Evolutionary conservation across 495 filamentous ascomycete genomes (phyloP).

Genomic region (Bryoglossum gracile): DNA sequence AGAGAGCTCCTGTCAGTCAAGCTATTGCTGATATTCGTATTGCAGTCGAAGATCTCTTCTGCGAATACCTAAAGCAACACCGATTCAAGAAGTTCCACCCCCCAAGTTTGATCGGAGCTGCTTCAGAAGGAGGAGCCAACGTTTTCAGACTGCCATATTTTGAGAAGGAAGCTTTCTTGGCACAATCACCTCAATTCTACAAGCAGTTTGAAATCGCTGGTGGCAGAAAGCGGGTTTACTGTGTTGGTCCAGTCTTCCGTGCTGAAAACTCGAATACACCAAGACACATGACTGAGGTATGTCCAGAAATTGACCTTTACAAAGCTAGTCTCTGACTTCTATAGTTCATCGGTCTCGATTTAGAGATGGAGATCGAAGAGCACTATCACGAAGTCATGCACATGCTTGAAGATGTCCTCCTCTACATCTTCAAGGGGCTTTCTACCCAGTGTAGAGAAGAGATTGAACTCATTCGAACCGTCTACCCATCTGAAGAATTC

Average conservation of each 20-base stretch:
- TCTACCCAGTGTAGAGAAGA: slow-evolving; percentile 59
- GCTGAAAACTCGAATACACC: slow-evolving; percentile 97
- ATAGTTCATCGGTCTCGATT: slow-evolving; percentile 90
- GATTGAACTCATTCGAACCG: slow-evolving; percentile 59
- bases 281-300: slow-evolving; percentile 81
- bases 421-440: slow-evolving; percentile 79
- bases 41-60: slow-evolving; percentile 73
- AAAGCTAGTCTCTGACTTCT: too few relatives aligned
- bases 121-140: slow-evolving; percentile 88
- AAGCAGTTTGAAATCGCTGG: slow-evolving; percentile 96
- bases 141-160: slow-evolving; percentile 94
- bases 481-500: slow-evolving; percentile 52
- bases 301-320: too few relatives aligned
- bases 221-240: slow-evolving; percentile 82
- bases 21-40: slow-evolving; percentile 73
- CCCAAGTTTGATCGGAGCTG: slow-evolving; percentile 80
- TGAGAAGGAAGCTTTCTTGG: slow-evolving; percentile 73
- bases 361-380: slow-evolving; percentile 90
- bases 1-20: slow-evolving; percentile 80
- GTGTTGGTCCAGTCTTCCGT: slow-evolving; percentile 87
- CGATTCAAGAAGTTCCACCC: slow-evolving; percentile 85
- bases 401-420: slow-evolving; percentile 75
- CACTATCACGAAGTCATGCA: slow-evolving; percentile 82
- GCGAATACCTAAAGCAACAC: slow-evolving; percentile 64
- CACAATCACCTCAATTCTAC: slow-evolving; percentile 87